These are phyloP conservation scores for Immersiporthe knoxdaviesiana DNA, from an alignment of 2,329 filamentous ascomycete genomes.

Conservation along the genomic window DNA sequence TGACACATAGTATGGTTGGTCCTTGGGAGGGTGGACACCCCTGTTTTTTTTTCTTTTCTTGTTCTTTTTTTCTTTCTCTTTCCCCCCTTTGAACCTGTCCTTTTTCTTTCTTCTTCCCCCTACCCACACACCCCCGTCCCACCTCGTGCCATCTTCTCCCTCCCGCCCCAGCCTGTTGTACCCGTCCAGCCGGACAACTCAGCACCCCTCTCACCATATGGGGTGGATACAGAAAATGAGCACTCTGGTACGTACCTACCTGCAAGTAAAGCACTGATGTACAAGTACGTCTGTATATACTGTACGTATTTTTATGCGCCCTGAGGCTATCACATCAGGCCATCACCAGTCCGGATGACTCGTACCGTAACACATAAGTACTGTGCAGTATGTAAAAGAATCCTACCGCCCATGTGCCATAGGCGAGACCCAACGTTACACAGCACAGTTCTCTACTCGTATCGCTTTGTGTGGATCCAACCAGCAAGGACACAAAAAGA, in stretches of 20 bases:
- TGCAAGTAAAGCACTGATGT: no score
- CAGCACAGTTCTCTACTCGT: neutral
- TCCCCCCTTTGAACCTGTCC: neutral
- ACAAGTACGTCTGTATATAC: no score
- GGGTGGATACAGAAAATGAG: neutral
- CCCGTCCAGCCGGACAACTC: neutral
- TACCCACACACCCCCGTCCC: neutral
- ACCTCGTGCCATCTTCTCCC: no score
- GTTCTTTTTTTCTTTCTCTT: neutral
- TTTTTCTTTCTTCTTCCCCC: neutral
- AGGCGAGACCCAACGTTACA: neutral
- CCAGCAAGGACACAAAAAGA: neutral
- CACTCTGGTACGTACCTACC: neutral
- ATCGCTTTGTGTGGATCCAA: neutral
- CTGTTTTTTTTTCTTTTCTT: slow-evolving; percentile 2
- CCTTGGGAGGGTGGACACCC: slow-evolving; percentile 5
- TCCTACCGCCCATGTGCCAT: neutral
- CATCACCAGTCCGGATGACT: slow-evolving; percentile 30
- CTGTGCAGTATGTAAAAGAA: no score
- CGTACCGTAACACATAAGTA: slow-evolving; percentile 22
- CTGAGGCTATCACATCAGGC: slow-evolving; percentile 21
- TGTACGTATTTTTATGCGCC: neutral
- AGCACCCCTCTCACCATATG: neutral
- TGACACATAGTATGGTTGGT: slow-evolving; percentile 32
- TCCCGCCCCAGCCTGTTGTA: slow-evolving; percentile 6